Percentiles rank a stretch among this genome's conserved stretches.
phyloP scores from a whole-genome alignment of 2,329 filamentous ascomycete species.

The Zalaria obscura region DNA sequence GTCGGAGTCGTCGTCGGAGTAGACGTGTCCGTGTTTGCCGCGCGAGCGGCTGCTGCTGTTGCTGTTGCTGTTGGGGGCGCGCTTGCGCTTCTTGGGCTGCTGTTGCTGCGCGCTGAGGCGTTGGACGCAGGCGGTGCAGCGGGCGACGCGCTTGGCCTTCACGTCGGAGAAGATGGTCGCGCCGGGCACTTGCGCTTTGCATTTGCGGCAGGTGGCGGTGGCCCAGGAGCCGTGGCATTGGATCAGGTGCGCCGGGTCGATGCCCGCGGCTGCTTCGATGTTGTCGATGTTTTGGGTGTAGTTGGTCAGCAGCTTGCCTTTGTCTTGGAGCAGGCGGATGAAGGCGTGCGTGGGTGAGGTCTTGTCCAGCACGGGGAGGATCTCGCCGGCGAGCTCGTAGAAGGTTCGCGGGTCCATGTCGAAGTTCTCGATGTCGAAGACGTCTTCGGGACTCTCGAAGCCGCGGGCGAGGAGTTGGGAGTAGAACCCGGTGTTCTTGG shows the following conservation, averaged over 20 bases:
- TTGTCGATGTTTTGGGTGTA: constrained; percentile 99
- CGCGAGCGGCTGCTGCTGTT: constrained; percentile 28
- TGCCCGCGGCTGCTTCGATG: constrained; percentile 72
- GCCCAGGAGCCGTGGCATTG: constrained; percentile 97
- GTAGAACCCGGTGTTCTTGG: constrained; percentile 84
- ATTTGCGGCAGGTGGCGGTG: constrained; percentile 77
- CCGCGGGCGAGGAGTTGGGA: constrained; percentile 69
- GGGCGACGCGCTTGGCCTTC: constrained; percentile 58
- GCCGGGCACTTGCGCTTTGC: constrained; percentile 58
- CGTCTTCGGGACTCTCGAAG: constrained; percentile 74
- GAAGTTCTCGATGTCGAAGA: constrained; percentile 85
- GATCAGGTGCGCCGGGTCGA: constrained; percentile 66
- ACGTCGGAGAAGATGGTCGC: constrained; percentile 70
- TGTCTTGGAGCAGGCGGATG: constrained; percentile 75
- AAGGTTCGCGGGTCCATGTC: constrained; percentile 75
- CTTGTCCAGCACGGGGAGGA: constrained; percentile 58
- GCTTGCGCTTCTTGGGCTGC: constrained; percentile 22
- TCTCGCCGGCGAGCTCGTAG: constrained; percentile 82
- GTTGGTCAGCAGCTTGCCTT: constrained; percentile 83
- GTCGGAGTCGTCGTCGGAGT: constrained; percentile 40
- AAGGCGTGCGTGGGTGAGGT: constrained; percentile 91
- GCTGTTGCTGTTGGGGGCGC: constrained; percentile 29
- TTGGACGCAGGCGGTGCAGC: constrained; percentile 57
- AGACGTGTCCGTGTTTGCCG: constrained; percentile 28
- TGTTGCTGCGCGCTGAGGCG: constrained; percentile 30